Evolutionary conservation across 208 protist genomes (phyloP), one percentile per base, ranked within the genome.

Genomic region (Trypanosoma avium): DNA sequence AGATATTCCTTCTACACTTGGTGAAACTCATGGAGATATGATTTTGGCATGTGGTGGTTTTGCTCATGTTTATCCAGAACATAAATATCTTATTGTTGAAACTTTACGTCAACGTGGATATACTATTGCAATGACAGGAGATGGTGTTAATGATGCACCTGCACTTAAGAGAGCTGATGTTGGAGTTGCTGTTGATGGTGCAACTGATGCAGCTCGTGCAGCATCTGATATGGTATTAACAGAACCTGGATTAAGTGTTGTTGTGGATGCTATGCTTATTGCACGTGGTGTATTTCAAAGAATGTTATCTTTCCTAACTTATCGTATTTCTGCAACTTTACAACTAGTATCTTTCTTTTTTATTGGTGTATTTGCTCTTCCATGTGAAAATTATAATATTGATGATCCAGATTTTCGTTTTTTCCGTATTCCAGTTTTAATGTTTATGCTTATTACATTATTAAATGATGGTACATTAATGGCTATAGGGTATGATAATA

Each of bases 131-230:
- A 98, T 99, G 97, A 99, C 96, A 48, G 98, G 97, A 60, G 98
- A 99, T 82, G 98, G 97, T 57, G 94, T 98, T 4, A 98, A 98
- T 79, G 97, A 99, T 73, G 88, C 96, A 21, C 96, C 96, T 40
- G 94, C 97, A 17, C 68, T 99, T 50, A 98, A 98, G 78, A 81
- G 87, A 49, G 92, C 97, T n/a, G 83, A 99, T 82, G 92, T 99
- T 56, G 96, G 96, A 49, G 94, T 99, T 81, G 96, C 97, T 49
- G 95, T 99, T 36, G 82, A 94, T 47, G 94, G 89, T 52, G 75
- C 94, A 38, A 98, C 97, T 17, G 96, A 96, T 64, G 93, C 92
- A 3, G 94, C 96, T n/a, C 81, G 93, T 12, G 83, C 90, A 29
- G 95, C 92, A 5, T 82, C 97, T 10, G 97, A 99, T 72, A 98